These are phyloP conservation scores for Theobroma grandiflorum DNA, from an alignment of 441 rosid species.

Conservation along the genomic window DNA sequence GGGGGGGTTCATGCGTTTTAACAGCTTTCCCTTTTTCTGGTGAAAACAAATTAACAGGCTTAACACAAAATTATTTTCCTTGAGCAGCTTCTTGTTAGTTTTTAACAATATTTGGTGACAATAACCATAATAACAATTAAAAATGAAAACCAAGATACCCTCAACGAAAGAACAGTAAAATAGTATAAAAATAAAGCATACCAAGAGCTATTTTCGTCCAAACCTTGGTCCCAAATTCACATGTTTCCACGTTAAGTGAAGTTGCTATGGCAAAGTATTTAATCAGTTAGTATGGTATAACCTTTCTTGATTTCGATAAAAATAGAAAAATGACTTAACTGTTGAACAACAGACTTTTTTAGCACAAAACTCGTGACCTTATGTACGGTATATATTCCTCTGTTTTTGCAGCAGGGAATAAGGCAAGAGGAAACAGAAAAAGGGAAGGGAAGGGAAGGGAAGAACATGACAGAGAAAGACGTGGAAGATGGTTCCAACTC, in stretches of 20 bases:
- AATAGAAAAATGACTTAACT: neutral
- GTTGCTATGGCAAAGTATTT: neutral
- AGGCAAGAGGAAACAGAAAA: neutral
- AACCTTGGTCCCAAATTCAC: neutral
- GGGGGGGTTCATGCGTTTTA: too few species aligned
- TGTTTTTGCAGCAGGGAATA: neutral
- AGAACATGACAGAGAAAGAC: conserved; percentile 7
- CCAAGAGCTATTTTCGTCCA: neutral
- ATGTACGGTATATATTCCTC: neutral
- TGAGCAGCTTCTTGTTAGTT: too few species aligned
- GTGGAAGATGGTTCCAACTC: neutral
- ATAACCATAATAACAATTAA: too few species aligned
- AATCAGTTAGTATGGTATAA: neutral
- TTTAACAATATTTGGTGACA: too few species aligned
- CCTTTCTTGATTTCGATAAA: neutral
- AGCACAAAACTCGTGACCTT: neutral
- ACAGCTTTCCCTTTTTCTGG: too few species aligned
- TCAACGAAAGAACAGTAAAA: too few species aligned
- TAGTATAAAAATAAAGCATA: neutral
- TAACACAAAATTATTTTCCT: too few species aligned
- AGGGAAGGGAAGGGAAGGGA: neutral
- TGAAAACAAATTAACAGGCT: too few species aligned
- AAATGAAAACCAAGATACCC: too few species aligned
- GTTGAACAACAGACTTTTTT: neutral
- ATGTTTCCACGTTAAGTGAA: neutral